These are phyloP conservation scores for Pleurotus sapidus DNA, from an alignment of 768 basidiomycete species.

Conservation along the genomic window DNA sequence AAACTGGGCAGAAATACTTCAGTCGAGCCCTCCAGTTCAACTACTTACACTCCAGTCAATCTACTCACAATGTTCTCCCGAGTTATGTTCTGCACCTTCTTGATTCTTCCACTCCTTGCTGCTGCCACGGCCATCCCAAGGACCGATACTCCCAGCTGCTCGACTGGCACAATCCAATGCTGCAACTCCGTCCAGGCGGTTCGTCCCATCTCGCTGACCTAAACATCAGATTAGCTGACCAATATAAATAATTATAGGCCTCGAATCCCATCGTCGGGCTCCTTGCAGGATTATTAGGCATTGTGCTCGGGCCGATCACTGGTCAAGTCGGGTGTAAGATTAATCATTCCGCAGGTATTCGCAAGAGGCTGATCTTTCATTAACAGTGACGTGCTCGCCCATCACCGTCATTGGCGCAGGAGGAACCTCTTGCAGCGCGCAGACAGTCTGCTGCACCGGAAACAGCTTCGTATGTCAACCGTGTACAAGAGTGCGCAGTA, in stretches of 20 bases:
- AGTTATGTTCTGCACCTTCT: not conserved
- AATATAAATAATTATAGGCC: no score
- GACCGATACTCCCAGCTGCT: constrained; percentile 9
- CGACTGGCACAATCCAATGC: constrained; percentile 18
- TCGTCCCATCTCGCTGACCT: not conserved
- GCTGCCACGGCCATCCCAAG: constrained; percentile 10
- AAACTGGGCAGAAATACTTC: not conserved
- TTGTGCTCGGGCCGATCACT: constrained; percentile 11
- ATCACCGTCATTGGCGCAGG: constrained; percentile 17
- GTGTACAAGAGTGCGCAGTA: no score
- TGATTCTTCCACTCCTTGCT: constrained; percentile 9
- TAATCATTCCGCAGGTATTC: not conserved
- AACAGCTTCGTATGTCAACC: constrained; percentile 16
- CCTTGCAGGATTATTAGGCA: constrained; percentile 11
- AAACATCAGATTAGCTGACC: no score
- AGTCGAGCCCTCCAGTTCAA: constrained; percentile 7
- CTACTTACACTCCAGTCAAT: not conserved
- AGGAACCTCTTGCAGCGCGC: constrained; percentile 11
- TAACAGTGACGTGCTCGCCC: constrained; percentile 17
- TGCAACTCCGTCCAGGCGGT: constrained; percentile 12
- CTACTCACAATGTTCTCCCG: constrained; percentile 6
- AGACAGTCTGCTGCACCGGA: constrained; percentile 19
- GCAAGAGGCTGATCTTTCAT: no score
- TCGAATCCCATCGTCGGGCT: not conserved
- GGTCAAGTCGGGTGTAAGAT: constrained; percentile 11